These are phyloP conservation scores for Schizophyllum amplum DNA, from an alignment of 1,284 basidiomycete genomes.

Conservation along the genomic window DNA sequence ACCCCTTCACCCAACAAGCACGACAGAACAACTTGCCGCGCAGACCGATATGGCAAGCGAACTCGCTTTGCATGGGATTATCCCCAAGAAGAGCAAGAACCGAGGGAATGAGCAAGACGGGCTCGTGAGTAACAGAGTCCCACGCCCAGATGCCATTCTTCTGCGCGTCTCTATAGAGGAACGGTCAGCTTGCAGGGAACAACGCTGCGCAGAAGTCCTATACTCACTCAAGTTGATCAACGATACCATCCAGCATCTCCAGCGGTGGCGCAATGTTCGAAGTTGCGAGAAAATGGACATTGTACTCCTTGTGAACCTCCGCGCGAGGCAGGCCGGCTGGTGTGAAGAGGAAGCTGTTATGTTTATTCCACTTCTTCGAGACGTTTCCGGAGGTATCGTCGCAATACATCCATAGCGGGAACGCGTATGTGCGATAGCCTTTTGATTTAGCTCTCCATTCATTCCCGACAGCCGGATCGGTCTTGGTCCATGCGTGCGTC, in stretches of 20 bases:
- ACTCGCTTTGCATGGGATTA: too few species aligned
- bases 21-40: neutral
- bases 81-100: too few species aligned
- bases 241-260: constrained; percentile 28
- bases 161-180: constrained; percentile 12
- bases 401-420: constrained; percentile 34
- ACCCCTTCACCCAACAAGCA: neutral
- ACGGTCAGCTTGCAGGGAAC: neutral
- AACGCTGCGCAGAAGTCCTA: neutral
- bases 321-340: constrained; percentile 20
- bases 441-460: constrained; percentile 16
- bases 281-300: constrained; percentile 27
- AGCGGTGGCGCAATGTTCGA: constrained; percentile 28
- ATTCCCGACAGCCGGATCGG: constrained; percentile 14
- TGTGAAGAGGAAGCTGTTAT: constrained; percentile 30
- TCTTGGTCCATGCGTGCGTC: constrained; percentile 12
- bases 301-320: constrained; percentile 21
- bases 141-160: constrained; percentile 23
- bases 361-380: constrained; percentile 37
- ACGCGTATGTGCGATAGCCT: constrained; percentile 16
- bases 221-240: constrained; percentile 14
- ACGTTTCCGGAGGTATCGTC: constrained; percentile 36
- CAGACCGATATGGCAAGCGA: neutral
- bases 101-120: constrained; percentile 21
- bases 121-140: constrained; percentile 18